Evolutionary conservation across 495 filamentous ascomycete genomes (phyloP), one percentile per base, ranked within the genome.

Genomic region (Tetracladium setigerum): DNA sequence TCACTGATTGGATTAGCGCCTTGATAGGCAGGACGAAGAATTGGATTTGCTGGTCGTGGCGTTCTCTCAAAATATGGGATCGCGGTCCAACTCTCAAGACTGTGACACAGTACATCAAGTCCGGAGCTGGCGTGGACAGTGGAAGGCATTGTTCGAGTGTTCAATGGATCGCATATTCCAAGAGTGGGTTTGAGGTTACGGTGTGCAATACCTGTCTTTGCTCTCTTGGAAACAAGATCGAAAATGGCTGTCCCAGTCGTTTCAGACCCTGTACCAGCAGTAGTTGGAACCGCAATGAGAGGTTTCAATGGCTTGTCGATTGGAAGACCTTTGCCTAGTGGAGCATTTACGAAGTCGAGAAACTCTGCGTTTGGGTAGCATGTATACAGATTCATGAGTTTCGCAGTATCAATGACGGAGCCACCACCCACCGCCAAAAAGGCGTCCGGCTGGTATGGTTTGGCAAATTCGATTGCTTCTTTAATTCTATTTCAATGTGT

Each of bases 171-270:
- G 61, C 90, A 95, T 50, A 98, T 92, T 17, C 94, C 92, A 6
- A 98, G 78, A 0, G 89, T 95, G 24, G 92, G 92, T 61, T 97
- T 96, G 14, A 98, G 81, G 60, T 87, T 87, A 33, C 92, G 82
- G 65, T 96, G 94, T 3, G 92, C 90, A 52, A 98, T 86, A 34
- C 92, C 92, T 0, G 92, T 98, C 66, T 98, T 98, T 17, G 89
- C 86, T 45, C 82, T 84, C 57, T 85, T 87, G 27, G 79, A 76
- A 11, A 90, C 87, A 0, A 97, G 79, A 59, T 98, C 92, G 66
- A 98, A 98, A 62, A 98, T 98, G 24, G 92, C 92, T 0, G 92
- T 98, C 7, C 92, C 92, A 0, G 92, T 97, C 0, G 94, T 97
- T 68, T 98, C 92, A 39, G 82, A 88, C 18, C 92, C 92, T 1